Conservation (phyloP, 495 filamentous ascomycete genomes). For the Xylaria longipes region DNA sequence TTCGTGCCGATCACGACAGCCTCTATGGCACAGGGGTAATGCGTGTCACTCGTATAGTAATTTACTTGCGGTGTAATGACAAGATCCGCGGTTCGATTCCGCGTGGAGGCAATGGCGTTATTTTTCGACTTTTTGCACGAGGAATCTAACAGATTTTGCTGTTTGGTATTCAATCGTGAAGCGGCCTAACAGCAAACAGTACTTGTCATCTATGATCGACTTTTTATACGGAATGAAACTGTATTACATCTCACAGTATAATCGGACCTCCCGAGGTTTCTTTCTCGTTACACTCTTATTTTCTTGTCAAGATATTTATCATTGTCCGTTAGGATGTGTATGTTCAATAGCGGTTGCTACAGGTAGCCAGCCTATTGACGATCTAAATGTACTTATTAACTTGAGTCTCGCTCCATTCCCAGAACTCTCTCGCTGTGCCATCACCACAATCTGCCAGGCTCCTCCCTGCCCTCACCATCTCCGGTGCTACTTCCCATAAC, state of each 20-base stretch:
- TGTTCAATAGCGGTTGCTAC: not conserved
- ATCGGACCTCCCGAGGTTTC: not conserved
- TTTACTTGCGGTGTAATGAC: conserved; percentile 24
- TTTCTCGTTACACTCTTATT: not conserved
- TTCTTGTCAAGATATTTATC: too few relatives aligned
- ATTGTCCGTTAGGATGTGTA: not conserved
- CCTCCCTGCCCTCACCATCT: conserved; percentile 36
- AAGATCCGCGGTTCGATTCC: conserved; percentile 33
- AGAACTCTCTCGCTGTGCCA: conserved; percentile 46
- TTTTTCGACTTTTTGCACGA: not conserved
- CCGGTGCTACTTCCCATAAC: conserved; percentile 34
- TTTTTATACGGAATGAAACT: too few relatives aligned
- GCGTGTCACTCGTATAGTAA: conserved; percentile 29
- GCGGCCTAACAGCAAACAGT: not conserved
- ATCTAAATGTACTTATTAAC: conserved; percentile 27
- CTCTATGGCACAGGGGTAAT: conserved; percentile 33
- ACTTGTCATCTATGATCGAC: not conserved
- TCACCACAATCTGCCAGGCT: conserved; percentile 42
- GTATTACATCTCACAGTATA: not conserved
- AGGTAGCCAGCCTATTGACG: not conserved
- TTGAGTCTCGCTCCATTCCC: conserved; percentile 50
- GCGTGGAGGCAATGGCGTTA: conserved; percentile 23
- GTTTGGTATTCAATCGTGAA: not conserved
- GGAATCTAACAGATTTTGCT: not conserved
- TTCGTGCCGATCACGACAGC: not conserved